Evolutionary conservation across 352 stramenopile genomes (phyloP), one percentile per base, ranked within the genome.

Genomic region (Globisporangium nodosum): DNA sequence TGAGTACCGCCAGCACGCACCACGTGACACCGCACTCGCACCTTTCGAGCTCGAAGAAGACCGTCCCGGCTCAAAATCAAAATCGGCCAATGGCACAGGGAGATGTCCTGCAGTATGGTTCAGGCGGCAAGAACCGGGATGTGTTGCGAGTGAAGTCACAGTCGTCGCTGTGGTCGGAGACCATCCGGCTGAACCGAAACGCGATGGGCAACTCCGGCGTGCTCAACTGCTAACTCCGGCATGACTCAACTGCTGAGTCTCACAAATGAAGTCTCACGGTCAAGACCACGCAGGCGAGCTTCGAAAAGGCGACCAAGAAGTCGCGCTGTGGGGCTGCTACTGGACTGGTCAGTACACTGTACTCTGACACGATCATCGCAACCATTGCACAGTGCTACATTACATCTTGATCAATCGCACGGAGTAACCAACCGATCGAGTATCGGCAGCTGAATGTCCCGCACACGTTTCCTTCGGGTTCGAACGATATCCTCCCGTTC

Each of bases 321-420:
- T 96, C 35, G 86, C 84, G 13, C 58, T 96, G 18, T 96, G 86
- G 86, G 92, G 83, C 37, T 89, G 73, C 42, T 96, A 92, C 65
- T 84, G 86, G 27, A 90, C 70, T 45, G 86, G 86, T 0, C 77
- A 77, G 2, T 96, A 89, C 55, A 87, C 83, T 13, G 2, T 96
- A 89, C 55, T 87, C 83, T 13, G 86, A 96, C 49, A 96, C 86
- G 4, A 91, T 96, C 33, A 79, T 96, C 39, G 84, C 84, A 6
- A 96, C 86, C 13, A 80, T 96, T 43, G n/a, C n/a, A n/a, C n/a
- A n/a, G 84, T 94, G 13, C 86, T 84, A 46, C 81, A 84, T 8
- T 94, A 96, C 56, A 88, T 96, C 51, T 63, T 96, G 56, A 94
- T 96, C 63, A 96, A 96, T 53, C 81, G 86, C 52, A 96, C 86